Evolutionary conservation across 164 flowering plant genomes (phyloP).

Genomic region (Vitis cinerea): DNA sequence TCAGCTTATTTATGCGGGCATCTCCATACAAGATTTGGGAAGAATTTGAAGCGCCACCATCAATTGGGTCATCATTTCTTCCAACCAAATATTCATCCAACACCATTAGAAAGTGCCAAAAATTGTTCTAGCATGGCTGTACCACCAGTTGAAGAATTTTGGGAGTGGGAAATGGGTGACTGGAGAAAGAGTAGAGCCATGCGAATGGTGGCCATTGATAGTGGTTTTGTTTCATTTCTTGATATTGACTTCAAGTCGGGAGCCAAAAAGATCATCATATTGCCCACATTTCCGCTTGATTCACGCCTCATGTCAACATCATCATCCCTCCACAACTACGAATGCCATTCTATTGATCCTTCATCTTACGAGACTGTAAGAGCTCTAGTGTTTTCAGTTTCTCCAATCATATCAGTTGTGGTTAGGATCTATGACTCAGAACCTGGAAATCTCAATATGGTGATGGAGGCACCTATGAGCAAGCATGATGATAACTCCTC

Average conservation of each 20-base stretch:
- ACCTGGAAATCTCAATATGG: conserved; percentile 45
- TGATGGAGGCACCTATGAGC: conserved; percentile 65
- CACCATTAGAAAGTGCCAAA: conserved; percentile 20
- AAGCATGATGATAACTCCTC: conserved; percentile 36
- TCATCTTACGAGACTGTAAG: conserved; percentile 54
- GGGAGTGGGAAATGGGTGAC: conserved; percentile 99
- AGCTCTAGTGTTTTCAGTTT: conserved; percentile 72
- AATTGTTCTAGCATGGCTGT: conserved; percentile 43
- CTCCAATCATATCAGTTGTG: conserved; percentile 59
- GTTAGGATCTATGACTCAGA: conserved; percentile 72
- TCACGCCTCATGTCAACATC: conserved; percentile 61
- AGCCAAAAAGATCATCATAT: conserved; percentile 48
- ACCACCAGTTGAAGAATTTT: conserved; percentile 51
- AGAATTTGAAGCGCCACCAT: conserved; percentile 82
- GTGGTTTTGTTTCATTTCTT: conserved; percentile 71
- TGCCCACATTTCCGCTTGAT: conserved; percentile 90
- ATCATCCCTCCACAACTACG: conserved; percentile 33
- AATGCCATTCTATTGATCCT: conserved; percentile 33
- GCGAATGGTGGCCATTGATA: conserved; percentile 82
- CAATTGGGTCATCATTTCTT: conserved; percentile 24
- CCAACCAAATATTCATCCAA: conserved; percentile 57
- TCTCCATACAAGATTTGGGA: conserved; percentile 79
- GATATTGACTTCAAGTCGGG: conserved; percentile 67
- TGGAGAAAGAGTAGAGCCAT: conserved; percentile 86
- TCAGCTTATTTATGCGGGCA: conserved; percentile 95